Conservation (phyloP, 2,329 filamentous ascomycete species). For the Colletotrichum tropicale region DNA sequence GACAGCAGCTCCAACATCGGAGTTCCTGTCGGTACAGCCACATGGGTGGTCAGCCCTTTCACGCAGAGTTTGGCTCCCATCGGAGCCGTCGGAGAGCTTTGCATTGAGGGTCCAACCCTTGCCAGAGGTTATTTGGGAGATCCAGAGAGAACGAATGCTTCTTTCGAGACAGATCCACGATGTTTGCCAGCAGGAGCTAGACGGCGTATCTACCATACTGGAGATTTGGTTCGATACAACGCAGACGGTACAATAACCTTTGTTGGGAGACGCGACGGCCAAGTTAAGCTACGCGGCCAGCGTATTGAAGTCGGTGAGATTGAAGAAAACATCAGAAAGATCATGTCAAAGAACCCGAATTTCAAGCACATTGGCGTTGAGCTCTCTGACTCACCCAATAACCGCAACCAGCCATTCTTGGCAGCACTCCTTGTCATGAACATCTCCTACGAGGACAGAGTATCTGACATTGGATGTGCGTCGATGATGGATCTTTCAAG, state of each 20-base stretch:
- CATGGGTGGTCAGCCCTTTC: slow-evolving; percentile 31
- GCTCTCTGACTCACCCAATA: background rate
- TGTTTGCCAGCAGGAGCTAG: background rate
- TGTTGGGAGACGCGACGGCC: slow-evolving; percentile 49
- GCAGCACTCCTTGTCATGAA: background rate
- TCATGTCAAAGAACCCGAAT: slow-evolving; percentile 35
- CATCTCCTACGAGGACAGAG: background rate
- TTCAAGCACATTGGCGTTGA: slow-evolving; percentile 32
- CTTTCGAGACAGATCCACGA: slow-evolving; percentile 13
- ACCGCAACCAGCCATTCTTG: background rate
- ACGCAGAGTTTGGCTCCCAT: slow-evolving; percentile 29
- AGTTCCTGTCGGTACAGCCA: slow-evolving; percentile 20
- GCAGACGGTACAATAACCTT: slow-evolving; percentile 30
- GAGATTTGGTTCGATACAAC: slow-evolving; percentile 50
- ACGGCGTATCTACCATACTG: slow-evolving; percentile 48
- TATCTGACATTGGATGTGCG: background rate
- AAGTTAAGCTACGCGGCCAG: slow-evolving; percentile 54
- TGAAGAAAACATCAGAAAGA: slow-evolving; percentile 30
- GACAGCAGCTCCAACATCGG: slow-evolving; percentile 1
- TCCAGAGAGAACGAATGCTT: slow-evolving; percentile 24
- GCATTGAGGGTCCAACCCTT: slow-evolving; percentile 1
- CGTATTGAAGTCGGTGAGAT: slow-evolving; percentile 48
- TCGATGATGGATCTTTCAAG: background rate
- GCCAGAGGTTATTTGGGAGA: slow-evolving; percentile 18
- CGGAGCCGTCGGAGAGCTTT: slow-evolving; percentile 23